These are phyloP conservation scores for Hypomyces perniciosus DNA, from an alignment of 2,329 filamentous ascomycete genomes.

Conservation along the genomic window DNA sequence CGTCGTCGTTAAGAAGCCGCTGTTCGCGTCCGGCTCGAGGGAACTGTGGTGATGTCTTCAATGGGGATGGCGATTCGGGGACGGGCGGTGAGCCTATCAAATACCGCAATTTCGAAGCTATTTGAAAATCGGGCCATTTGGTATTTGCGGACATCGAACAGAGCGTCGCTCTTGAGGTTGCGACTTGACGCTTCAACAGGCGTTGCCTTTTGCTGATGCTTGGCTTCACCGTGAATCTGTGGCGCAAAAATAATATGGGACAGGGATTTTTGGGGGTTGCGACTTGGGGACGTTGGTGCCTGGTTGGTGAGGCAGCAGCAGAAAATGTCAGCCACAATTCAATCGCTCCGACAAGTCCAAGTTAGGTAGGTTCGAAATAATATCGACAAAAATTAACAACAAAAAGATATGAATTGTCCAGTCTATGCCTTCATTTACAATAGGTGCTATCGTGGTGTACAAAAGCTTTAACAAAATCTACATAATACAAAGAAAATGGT, in stretches of 20 bases:
- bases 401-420: too few relatives aligned
- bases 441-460: too few relatives aligned
- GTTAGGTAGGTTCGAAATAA: too few relatives aligned
- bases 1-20: conserved; percentile 11
- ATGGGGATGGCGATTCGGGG: conserved; percentile 18
- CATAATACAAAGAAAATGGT: too few relatives aligned
- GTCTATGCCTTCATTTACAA: too few relatives aligned
- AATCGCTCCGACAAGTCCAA: too few relatives aligned
- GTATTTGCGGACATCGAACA: conserved; percentile 22
- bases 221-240: too few relatives aligned
- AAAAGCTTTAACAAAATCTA: too few relatives aligned
- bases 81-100: conserved; percentile 24
- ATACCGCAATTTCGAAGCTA: conserved; percentile 27
- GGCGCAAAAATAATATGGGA: conserved; percentile 8
- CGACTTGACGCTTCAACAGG: background rate
- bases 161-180: background rate
- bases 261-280: conserved; percentile 7
- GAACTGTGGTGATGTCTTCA: conserved; percentile 13
- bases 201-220: background rate
- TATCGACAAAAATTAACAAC: too few relatives aligned
- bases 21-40: conserved; percentile 10
- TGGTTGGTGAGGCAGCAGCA: conserved; percentile 9
- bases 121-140: conserved; percentile 29
- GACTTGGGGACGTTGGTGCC: conserved; percentile 5
- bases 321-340: background rate